Evolutionary conservation across 768 basidiomycete species (phyloP).

Genomic region (Tylopilus subfusipes): DNA sequence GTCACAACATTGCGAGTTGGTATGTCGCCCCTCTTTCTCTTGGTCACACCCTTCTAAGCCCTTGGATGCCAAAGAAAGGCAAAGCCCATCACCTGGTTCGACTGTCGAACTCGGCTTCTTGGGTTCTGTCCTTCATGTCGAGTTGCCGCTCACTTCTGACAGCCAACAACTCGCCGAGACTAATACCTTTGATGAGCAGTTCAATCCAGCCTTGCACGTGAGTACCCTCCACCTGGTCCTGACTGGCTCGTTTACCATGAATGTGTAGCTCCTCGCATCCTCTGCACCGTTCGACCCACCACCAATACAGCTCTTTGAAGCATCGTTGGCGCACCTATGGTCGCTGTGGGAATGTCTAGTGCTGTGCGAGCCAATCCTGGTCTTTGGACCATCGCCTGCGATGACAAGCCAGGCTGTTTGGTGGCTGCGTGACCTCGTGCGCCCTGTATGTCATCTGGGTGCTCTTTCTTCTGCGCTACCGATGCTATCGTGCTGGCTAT

Average conservation of each 20-base stretch:
- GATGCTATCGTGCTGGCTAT: neutral
- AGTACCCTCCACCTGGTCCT: neutral
- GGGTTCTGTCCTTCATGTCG: slow-evolving; percentile 68
- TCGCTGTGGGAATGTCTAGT: slow-evolving; percentile 93
- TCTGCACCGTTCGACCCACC: slow-evolving; percentile 56
- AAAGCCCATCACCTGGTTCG: slow-evolving; percentile 59
- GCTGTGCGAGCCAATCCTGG: slow-evolving; percentile 83
- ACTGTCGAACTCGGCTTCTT: slow-evolving; percentile 81
- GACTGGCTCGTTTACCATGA: neutral
- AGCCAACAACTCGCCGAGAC: slow-evolving; percentile 69
- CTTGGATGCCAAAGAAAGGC: slow-evolving; percentile 60
- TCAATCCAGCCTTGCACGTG: slow-evolving; percentile 53
- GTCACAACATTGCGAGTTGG: slow-evolving; percentile 84
- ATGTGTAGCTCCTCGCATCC: slow-evolving; percentile 63
- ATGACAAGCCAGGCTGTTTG: slow-evolving; percentile 85
- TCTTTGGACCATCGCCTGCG: slow-evolving; percentile 77
- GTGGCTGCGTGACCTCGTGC: slow-evolving; percentile 86
- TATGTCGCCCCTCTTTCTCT: slow-evolving; percentile 36
- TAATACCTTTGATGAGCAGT: slow-evolving; percentile 47
- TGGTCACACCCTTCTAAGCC: slow-evolving; percentile 7
- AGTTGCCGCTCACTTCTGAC: slow-evolving; percentile 64
- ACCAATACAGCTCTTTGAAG: slow-evolving; percentile 59
- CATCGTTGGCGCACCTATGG: slow-evolving; percentile 65
- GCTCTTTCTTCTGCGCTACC: neutral
- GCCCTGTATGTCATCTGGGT: slow-evolving; percentile 56